Evolutionary conservation across 192 early-diverging fungal genomes (phyloP), one percentile per base, ranked within the genome.

Genomic region (Fimicolochytrium jonesii): DNA sequence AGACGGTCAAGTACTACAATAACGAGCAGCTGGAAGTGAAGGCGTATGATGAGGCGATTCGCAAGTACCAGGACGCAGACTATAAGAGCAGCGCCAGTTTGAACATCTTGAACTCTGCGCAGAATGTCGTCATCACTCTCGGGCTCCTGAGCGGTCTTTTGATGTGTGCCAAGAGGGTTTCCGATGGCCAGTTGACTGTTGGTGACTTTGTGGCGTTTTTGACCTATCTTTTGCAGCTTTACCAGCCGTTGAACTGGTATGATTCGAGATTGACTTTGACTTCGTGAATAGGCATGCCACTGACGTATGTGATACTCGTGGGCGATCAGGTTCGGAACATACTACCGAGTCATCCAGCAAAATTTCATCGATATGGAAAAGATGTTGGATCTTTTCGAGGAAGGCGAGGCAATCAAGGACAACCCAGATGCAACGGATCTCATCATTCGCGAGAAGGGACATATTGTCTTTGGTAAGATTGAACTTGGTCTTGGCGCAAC

Each of bases 1-100:
- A 99, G 72, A 99, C 96, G 1, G 96, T 99, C 68, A 99, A 99
- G 73, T 97, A 97, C 69, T 97, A 94, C 76, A 87, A 87, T 61
- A 89, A 88, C 37, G 95, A 97, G 74, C 56, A 74, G 15, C 97
- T 87, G 73, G 96, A 99, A 71, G 74, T 90, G 29, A 61, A 79
- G 17, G 79, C 90, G 39, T 99, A 92, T 68, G 70, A 81, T 15
- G 73, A 89, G 28, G 87, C 92, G 0, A 85, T 99, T 43, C 67
- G 72, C 5, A 80, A 80, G 32, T 94, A 85, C 61, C 91, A 95
- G 77, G 70, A 66, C 1, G 94, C 92, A 30, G 93, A 95, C 59
- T 95, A 86, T 80, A 86, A 89, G 68, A 86, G 78, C 48, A 82
- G 77, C 13, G 72, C 86, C 3, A 77, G 86, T 5, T 77, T 93